phyloP scores from a whole-genome alignment of 768 basidiomycete genomes.

The Pseudohyphozyma bogoriensis region DNA sequence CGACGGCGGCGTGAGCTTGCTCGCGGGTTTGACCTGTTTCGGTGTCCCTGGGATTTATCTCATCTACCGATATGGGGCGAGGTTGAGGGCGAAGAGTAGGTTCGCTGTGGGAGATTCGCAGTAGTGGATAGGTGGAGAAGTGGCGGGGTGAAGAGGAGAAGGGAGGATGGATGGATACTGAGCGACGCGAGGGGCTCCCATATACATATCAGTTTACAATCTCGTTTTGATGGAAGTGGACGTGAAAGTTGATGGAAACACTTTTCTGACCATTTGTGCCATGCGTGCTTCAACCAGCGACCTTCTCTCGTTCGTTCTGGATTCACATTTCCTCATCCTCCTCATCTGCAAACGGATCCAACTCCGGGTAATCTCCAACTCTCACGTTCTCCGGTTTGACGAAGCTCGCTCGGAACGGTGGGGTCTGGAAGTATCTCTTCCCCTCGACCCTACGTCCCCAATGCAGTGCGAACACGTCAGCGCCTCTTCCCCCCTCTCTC shows the following conservation, averaged over 20 bases:
- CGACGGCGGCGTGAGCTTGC: slow-evolving; percentile 14
- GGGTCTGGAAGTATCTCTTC: slow-evolving; percentile 72
- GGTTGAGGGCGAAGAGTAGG: neutral
- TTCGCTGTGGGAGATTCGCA: neutral
- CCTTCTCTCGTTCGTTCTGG: too few species aligned
- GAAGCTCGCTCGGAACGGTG: slow-evolving; percentile 69
- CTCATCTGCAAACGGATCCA: slow-evolving; percentile 59
- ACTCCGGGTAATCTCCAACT: slow-evolving; percentile 76
- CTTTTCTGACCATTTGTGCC: too few species aligned
- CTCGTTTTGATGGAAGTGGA: too few species aligned
- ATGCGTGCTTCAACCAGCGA: too few species aligned
- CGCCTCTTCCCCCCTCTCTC: neutral
- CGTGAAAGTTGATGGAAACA: too few species aligned
- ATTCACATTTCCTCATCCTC: slow-evolving; percentile 46
- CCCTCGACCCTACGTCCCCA: slow-evolving; percentile 87
- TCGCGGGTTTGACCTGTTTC: slow-evolving; percentile 6
- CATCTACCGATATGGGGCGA: slow-evolving; percentile 2
- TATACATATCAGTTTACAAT: too few species aligned
- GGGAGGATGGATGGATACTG: too few species aligned
- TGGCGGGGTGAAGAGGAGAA: too few species aligned
- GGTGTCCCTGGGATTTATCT: slow-evolving; percentile 2
- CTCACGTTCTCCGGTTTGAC: slow-evolving; percentile 70
- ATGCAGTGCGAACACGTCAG: neutral
- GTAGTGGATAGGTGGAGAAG: too few species aligned
- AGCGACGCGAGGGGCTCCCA: too few species aligned